phyloP scores from a whole-genome alignment of 78 protist genomes.

The Dictyostelium intermedium region DNA sequence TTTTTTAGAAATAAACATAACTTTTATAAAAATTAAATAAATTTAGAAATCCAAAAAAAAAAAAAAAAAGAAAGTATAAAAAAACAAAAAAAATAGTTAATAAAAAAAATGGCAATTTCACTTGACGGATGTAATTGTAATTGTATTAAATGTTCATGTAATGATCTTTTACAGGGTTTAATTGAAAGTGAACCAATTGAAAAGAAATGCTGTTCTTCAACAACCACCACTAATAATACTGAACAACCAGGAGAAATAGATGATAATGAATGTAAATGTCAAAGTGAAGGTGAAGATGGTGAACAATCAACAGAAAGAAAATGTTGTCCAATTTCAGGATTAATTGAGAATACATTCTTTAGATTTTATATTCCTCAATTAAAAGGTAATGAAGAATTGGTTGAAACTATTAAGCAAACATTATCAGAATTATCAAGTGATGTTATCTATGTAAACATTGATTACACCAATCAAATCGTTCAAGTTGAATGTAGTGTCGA shows the following conservation, averaged over 20 bases:
- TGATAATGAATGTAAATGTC: not conserved
- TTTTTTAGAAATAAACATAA: not conserved
- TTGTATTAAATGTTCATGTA: conserved; percentile 8
- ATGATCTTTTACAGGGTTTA: conserved; percentile 10
- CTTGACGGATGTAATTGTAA: conserved; percentile 5
- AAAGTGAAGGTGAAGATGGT: not conserved
- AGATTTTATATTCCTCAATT: not conserved
- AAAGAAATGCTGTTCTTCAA: not conserved
- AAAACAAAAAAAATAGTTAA: not conserved
- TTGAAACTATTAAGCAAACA: not conserved
- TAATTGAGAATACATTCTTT: not conserved
- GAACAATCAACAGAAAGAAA: not conserved
- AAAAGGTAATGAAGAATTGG: not conserved
- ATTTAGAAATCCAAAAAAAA: not conserved
- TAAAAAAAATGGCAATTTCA: conserved; percentile 29
- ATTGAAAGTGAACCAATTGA: not conserved
- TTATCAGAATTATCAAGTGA: not conserved
- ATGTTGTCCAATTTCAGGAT: not conserved
- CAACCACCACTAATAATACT: not conserved
- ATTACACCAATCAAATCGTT: not conserved
- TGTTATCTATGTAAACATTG: not conserved
- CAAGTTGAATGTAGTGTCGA: conserved; percentile 19
- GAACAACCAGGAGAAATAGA: not conserved
- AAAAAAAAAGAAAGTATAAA: too few species aligned
- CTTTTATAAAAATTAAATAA: too few species aligned